phyloP scores from a whole-genome alignment of 2,329 filamentous ascomycete species.

The Verticillium nubilum region DNA sequence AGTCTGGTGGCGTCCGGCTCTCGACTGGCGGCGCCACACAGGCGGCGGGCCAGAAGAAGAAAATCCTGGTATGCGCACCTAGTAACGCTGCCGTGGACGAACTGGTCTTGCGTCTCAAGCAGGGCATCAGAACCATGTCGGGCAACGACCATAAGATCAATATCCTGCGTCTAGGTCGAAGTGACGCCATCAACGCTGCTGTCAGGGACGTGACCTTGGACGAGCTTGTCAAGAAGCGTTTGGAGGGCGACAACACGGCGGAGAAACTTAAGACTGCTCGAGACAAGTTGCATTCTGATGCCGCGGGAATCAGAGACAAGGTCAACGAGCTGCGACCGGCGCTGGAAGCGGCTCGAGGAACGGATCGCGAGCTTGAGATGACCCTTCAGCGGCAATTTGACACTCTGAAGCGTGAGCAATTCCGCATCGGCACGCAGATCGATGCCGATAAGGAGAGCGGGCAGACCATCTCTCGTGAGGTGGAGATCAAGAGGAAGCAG shows the following conservation, averaged over 20 bases:
- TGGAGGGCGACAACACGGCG: conserved; percentile 56
- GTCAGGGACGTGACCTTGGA: conserved; percentile 92
- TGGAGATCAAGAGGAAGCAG: conserved; percentile 76
- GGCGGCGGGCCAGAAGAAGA: conserved; percentile 64
- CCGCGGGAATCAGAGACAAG: conserved; percentile 67
- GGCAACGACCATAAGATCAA: conserved; percentile 73
- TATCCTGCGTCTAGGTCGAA: conserved; percentile 83
- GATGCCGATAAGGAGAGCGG: conserved; percentile 84
- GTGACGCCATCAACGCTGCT: conserved; percentile 84
- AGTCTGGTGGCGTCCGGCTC: conserved; percentile 28
- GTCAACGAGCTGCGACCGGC: conserved; percentile 66
- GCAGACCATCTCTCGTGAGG: conserved; percentile 74
- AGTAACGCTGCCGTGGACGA: conserved; percentile 98
- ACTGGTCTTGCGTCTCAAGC: conserved; percentile 85
- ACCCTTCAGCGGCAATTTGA: conserved; percentile 71
- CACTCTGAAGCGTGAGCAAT: conserved; percentile 69
- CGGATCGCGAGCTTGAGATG: conserved; percentile 29
- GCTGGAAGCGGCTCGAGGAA: conserved; percentile 58
- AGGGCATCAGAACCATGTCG: conserved; percentile 71
- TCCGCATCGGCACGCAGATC: conserved; percentile 69
- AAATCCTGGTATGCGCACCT: conserved; percentile 92
- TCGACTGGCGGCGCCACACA: conserved; percentile 25
- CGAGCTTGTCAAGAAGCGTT: conserved; percentile 73
- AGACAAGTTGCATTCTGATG: conserved; percentile 58
- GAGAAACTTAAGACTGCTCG: conserved; percentile 50